Conservation (phyloP, 164 flowering plant genomes). For the Annona squamosa region DNA sequence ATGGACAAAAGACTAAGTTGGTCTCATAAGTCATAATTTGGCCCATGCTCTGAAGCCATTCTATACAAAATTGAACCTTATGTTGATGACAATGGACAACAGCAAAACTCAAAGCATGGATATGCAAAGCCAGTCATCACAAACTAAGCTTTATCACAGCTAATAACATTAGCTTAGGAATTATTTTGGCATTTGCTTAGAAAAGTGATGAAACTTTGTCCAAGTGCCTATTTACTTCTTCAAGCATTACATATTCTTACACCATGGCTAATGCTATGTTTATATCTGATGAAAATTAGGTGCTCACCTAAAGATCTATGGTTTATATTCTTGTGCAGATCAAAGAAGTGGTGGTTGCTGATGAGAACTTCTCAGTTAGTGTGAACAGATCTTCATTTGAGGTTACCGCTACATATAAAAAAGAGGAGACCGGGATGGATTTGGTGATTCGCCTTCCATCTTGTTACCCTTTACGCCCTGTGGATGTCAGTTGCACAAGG, state of each 20-base stretch:
- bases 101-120: too few species aligned
- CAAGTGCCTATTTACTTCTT: neutral
- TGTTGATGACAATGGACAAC: too few species aligned
- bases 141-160: too few species aligned
- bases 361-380: constrained; percentile 76
- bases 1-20: too few species aligned
- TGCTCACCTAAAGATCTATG: neutral
- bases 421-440: constrained; percentile 95
- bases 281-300: neutral
- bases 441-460: constrained; percentile 85
- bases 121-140: too few species aligned
- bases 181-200: too few species aligned
- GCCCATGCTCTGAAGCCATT: too few species aligned
- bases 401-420: constrained; percentile 89
- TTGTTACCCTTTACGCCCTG: constrained; percentile 82
- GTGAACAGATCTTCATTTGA: constrained; percentile 86
- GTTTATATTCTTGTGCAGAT: constrained; percentile 49
- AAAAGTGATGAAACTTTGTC: neutral
- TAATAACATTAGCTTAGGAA: too few species aligned
- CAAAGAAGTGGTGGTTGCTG: constrained; percentile 56
- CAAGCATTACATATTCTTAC: neutral
- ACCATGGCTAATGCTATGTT: neutral
- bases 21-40: too few species aligned
- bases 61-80: too few species aligned
- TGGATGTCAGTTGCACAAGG: constrained; percentile 79